Evolutionary conservation across 2,329 filamentous ascomycete species (phyloP), one percentile per base, ranked within the genome.

Genomic region (Grosmannia clavigera): DNA sequence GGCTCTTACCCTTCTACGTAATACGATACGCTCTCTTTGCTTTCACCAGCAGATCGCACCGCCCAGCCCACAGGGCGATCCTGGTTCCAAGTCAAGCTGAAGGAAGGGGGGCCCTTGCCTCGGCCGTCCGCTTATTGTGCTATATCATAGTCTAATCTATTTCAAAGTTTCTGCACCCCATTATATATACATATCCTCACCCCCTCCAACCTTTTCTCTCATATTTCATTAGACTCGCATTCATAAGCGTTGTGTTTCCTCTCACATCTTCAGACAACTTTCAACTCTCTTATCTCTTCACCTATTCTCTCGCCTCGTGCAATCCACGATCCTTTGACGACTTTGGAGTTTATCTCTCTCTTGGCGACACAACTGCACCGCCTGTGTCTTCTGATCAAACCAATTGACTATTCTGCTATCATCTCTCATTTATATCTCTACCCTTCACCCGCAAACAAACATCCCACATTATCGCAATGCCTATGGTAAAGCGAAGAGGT

Each of bases 401-500:
- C 40, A 19, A 7, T 16, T n/a, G 2, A 46, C 43, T 9, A n/a
- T 6, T 5, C 16, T 33, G 16, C 7, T 27, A 55, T 25, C 11
- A 3, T 33, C 33, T 52, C 50, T 52, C 16, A 6, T 46, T 5
- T 46, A 3, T n/a, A 46, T n/a, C 6, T 19, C 19, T 19, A 46
- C 43, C 19, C 53, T 38, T 16, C 27, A 22, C 40, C 12, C 43
- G 19, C 43, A 16, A 46, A 6, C 7, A n/a, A 6, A 35, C 10
- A 3, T 12, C 16, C 51, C 27, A 35, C 58, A 16, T 29, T 3
- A 6, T 14, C 40, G 31, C 12, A 55, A 51, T 57, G 27, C 3
- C 40, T 19, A 52, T 29, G 35, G 43, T 14, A n/a, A 55, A 54
- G 14, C 48, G 58, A 9, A 27, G 86, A 71, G 87, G 87, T 64